Evolutionary conservation across 371 early-diverging fungal species (phyloP), one percentile per base, ranked within the genome.

Genomic region (Mucor piriformis): DNA sequence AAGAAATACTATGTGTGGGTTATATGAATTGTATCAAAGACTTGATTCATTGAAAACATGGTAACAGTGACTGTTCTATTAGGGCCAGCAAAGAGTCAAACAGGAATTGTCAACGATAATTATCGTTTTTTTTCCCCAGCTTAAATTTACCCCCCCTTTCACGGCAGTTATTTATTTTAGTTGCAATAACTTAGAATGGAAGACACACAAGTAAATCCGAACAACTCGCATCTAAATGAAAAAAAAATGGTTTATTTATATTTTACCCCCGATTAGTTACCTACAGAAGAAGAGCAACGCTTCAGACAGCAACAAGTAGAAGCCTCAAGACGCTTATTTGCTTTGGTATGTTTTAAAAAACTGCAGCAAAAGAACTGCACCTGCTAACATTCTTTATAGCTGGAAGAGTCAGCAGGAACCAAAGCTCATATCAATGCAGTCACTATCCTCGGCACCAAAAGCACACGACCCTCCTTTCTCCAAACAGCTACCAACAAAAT

Each of bases 401-500:
- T 80, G 44, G 61, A 61, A 38, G 62, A 64, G 23, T 61, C 75
- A 18, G 77, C 76, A 20, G 61, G 70, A 25, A 60, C 74, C 47
- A 66, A 72, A 57, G 61, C 79, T 55, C 69, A 82, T 63, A 76
- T 83, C 37, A 82, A 81, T 65, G 77, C 82, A 27, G 73, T 85
- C 50, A 74, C 70, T 16, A 66, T 85, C 18, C 61, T 76, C 6
- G 83, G 83, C 12, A 58, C 76, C 5, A 63, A 62, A 38, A 65
- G 67, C 21, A 85, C 85, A 5, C 77, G 83, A 25, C 73, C 77
- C 7, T 57, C 59, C 0, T 85, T 83, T 55, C 64, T 85, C 29
- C 68, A 75, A 44, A 66, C 69, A 18, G 81, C 77, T 32, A 73
- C 79, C 1, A 52, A 61, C 18, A 61, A 68, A 1, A 63, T 74